These are phyloP conservation scores for Euphorbia peplus DNA, from an alignment of 345 rosid species.

Conservation along the genomic window DNA sequence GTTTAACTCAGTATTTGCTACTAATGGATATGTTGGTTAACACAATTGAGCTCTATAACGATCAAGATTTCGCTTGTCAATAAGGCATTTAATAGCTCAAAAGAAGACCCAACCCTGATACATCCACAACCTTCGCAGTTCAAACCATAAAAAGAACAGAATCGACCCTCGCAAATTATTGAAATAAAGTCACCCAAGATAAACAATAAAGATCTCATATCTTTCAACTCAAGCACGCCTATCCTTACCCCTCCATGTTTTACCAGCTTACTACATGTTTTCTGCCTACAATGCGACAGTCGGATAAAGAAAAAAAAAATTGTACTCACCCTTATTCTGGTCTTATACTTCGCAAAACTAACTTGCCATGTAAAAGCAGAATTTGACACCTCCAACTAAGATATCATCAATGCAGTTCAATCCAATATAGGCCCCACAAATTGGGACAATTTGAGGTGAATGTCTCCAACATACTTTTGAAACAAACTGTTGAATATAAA, in stretches of 20 bases:
- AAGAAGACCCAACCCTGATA: not conserved
- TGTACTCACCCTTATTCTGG: not conserved
- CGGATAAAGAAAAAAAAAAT: not conserved
- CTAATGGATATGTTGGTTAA: not conserved
- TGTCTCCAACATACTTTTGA: not conserved
- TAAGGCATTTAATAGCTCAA: not conserved
- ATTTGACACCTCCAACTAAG: not conserved
- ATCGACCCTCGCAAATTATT: not conserved
- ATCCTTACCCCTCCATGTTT: not conserved
- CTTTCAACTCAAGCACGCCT: not conserved
- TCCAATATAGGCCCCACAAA: not conserved
- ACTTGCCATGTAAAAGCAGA: too few species aligned
- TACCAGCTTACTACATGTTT: not conserved
- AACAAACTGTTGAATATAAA: not conserved
- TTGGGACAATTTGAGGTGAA: slow-evolving; percentile 6
- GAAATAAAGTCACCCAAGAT: not conserved
- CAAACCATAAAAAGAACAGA: not conserved
- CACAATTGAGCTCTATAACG: not conserved
- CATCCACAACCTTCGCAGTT: not conserved
- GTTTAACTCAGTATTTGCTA: not conserved
- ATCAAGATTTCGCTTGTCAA: not conserved
- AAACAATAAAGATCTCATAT: not conserved
- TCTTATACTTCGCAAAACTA: not conserved
- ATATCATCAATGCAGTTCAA: not conserved
- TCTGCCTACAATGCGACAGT: not conserved